Conservation (phyloP, 306 rosid species). For the Quercus gilva region DNA sequence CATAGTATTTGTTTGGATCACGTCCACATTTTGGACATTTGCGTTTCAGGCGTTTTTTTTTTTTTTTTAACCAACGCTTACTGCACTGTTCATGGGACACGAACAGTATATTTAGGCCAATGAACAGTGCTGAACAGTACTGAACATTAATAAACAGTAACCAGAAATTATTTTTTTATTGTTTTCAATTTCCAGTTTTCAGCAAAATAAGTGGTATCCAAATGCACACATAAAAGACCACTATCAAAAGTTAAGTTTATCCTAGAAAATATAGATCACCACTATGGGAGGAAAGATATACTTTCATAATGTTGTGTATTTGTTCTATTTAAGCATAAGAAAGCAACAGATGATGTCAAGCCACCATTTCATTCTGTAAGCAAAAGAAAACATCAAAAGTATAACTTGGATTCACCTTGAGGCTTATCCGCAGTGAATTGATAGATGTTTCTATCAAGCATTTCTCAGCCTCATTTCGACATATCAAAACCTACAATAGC, state of each 20-base stretch:
- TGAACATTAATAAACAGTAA: too few species aligned
- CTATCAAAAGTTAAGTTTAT: background rate
- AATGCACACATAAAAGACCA: background rate
- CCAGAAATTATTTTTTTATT: too few species aligned
- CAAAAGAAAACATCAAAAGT: conserved; percentile 2
- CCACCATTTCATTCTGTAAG: background rate
- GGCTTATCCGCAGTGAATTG: conserved; percentile 91
- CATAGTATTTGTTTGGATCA: background rate
- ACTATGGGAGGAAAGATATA: background rate
- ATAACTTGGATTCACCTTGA: conserved; percentile 58
- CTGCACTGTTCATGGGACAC: too few species aligned
- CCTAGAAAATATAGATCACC: background rate
- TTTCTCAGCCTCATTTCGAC: conserved; percentile 94
- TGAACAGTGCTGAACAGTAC: too few species aligned
- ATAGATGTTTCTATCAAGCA: conserved; percentile 95
- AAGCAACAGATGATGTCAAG: background rate
- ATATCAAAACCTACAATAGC: conserved; percentile 76
- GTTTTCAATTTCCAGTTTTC: too few species aligned
- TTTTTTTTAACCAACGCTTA: too few species aligned
- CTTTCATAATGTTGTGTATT: background rate
- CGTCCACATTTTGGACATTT: too few species aligned
- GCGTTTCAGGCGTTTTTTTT: too few species aligned
- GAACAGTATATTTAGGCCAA: too few species aligned
- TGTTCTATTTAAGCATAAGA: background rate
- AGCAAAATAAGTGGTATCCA: too few species aligned